Evolutionary conservation across 2,329 filamentous ascomycete species (phyloP).

Genomic region (Diaporthe sp.): DNA sequence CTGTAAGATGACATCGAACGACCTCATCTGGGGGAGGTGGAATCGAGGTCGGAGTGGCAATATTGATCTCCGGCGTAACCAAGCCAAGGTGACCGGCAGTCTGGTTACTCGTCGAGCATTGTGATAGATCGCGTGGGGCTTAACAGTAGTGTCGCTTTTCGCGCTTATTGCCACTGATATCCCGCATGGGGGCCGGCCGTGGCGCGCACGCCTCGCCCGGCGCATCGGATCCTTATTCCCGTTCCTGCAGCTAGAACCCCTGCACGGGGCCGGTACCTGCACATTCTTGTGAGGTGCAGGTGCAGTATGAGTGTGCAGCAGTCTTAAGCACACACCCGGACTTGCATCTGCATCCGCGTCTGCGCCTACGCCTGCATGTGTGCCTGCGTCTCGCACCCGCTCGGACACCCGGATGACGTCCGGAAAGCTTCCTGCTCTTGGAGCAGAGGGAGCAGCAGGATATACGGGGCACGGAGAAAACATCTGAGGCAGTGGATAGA

Average conservation of each 20-base stretch:
- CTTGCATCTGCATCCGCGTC: conserved; percentile 14
- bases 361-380: not conserved
- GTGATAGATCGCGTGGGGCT: conserved; percentile 24
- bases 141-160: conserved; percentile 19
- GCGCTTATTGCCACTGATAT: conserved; percentile 28
- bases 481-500: conserved; percentile 22
- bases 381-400: conserved; percentile 8
- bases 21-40: conserved; percentile 1
- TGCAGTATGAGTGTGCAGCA: not conserved
- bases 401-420: not conserved
- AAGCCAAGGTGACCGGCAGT: conserved; percentile 14
- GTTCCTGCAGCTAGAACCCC: conserved; percentile 19
- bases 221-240: conserved; percentile 28
- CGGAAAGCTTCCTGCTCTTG: conserved; percentile 12
- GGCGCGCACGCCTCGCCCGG: conserved; percentile 30
- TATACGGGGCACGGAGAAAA: not conserved
- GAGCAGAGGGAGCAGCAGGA: not conserved
- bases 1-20: conserved; percentile 28
- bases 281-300: not conserved
- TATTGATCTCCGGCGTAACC: conserved; percentile 7
- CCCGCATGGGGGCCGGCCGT: conserved; percentile 11
- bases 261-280: conserved; percentile 17
- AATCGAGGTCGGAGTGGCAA: conserved; percentile 2
- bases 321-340: conserved; percentile 2
- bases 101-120: not conserved